Conservation (phyloP, 148 eudicot species). For the Vaccinium corymbosum region DNA sequence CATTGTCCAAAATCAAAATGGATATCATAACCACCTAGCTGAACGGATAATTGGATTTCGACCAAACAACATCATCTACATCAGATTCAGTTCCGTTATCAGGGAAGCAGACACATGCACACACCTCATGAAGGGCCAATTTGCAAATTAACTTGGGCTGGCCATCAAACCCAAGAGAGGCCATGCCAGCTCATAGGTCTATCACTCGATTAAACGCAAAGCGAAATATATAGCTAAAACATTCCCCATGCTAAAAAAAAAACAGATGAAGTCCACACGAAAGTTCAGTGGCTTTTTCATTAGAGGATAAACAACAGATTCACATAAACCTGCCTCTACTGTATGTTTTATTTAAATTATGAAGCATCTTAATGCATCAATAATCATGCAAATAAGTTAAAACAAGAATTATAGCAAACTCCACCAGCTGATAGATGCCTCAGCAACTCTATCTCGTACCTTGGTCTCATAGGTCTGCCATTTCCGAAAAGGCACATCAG, state of each 20-base stretch:
- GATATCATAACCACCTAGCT: not conserved
- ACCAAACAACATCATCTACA: not conserved
- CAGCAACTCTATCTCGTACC: conserved; percentile 41
- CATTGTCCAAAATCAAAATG: too few relatives aligned
- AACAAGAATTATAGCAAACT: not conserved
- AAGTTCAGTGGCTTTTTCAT: not conserved
- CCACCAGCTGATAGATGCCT: conserved; percentile 7
- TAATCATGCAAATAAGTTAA: not conserved
- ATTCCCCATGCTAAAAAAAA: not conserved
- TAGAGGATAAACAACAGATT: not conserved
- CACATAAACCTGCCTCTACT: not conserved
- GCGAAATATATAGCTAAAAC: not conserved
- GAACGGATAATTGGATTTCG: not conserved
- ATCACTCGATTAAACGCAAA: not conserved
- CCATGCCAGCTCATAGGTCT: not conserved
- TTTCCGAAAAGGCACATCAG: conserved; percentile 44
- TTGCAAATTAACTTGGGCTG: not conserved
- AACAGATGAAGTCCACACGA: not conserved
- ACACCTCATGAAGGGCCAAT: not conserved
- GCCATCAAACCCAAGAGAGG: not conserved
- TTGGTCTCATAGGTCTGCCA: conserved; percentile 57
- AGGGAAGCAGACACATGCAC: not conserved
- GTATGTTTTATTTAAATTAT: not conserved
- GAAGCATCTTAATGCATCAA: not conserved
- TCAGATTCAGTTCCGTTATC: not conserved